Base-by-base conservation (phyloP, 1,284 basidiomycete genomes). In the Lentinus polychrous region DNA sequence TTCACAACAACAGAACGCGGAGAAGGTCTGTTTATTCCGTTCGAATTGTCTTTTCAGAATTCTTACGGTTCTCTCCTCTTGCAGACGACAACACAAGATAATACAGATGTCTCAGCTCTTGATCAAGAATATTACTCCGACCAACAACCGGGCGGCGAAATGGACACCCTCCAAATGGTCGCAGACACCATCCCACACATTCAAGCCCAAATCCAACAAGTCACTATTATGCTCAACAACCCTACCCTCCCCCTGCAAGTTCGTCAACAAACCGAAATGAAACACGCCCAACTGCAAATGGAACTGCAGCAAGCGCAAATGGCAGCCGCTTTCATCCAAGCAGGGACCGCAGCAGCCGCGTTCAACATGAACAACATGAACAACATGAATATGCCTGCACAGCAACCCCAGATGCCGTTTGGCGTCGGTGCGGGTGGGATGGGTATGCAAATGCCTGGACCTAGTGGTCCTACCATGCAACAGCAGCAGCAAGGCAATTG, bases 191-290 rank as follows among this genome's bases (percentile, higher is more conserved):
- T 88, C 54, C 81, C 84, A 20, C 82, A 87, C 58, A 71, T 91
- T 6, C 89, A 91, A 63, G 84, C 85, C 2, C 85, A 89, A 59
- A 81, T 91, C 54, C 67, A 71, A 32, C 88, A 91, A 59, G 71
- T 90, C 39, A 81, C 81, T 43, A 71, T 79, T 53, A 83, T 87
- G 74, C 76, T 91, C 51, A 82, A 86, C 63, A 90, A 89, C 60
- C 75, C 81, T 14, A 73, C 76, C 14, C 70, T 91, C 4, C 86
- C 86, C 3, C 63, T 68, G 23, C 76, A 79, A 48, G 83, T 87
- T 49, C 82, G 89, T 20, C 85, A 84, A 62, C 78, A 84, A 55
- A 85, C 86, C 15, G 81, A 87, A 65, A 76, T 83, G 72, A 83
- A 87, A 60, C 77, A 85, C 60, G 81, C 84, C 49, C 79, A 86